Evolutionary conservation across 441 rosid genomes (phyloP), one percentile per base, ranked within the genome.

Genomic region (Euphorbia corollata): DNA sequence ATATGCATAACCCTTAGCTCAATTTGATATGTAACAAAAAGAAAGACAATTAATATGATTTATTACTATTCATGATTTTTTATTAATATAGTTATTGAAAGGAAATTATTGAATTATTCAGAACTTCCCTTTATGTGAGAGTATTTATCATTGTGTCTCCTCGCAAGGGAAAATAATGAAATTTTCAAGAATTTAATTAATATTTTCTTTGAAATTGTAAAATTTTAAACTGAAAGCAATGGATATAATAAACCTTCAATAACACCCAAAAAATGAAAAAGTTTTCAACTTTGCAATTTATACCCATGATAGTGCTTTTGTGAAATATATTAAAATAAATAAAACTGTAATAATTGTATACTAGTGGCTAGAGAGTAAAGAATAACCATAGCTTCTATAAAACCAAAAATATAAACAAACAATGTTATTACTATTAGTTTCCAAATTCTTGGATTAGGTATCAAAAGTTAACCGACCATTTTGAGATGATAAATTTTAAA

Each of bases 301-400:
- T 41, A 23, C 11, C 63, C 64, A 61, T 12, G 30, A 62, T 69
- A 45, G 47, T 53, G 61, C 59, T 64, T 50, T 16, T 16, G 43
- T 4, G 5, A 53, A 7, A 13, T 58, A 11, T 13, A 48, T 2
- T 13, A 45, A 54, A 39, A 2, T 2, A 62, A 27, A 27, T 27
- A 27, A 34, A 8, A 19, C 2, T 20, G 50, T 58, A 64, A 64
- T 71, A 64, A 59, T 59, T 65, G 65, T 61, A 12, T 2, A 36
- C 16, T 39, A 61, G 53, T 38, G 27, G 66, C 50, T 60, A 71
- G 55, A 36, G 45, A 11, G 62, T 71, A 65, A 30, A 71, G 56
- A 65, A 38, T 61, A 51, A 58, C 65, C 65, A 19, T 22, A 30
- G 22, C 63, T 18, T 69, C 59, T 5, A 48, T n/a, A 34, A 10